Percentiles rank a stretch among this genome's conserved stretches.
Evolutionary conservation across 495 filamentous ascomycete genomes (phyloP).

Genomic region (Annulohypoxylon maeteangense): DNA sequence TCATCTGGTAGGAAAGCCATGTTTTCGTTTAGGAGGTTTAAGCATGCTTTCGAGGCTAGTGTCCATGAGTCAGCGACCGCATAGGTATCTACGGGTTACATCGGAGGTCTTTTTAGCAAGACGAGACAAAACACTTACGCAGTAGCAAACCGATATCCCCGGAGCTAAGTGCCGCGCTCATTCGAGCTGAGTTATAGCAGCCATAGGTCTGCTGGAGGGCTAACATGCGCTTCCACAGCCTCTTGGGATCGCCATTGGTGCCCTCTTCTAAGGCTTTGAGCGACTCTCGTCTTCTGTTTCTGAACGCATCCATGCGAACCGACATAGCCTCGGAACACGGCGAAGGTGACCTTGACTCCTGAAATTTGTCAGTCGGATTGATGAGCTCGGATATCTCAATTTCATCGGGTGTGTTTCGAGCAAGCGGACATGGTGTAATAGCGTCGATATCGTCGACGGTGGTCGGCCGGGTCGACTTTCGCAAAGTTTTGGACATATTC

Average conservation of each 20-base stretch:
- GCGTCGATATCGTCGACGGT: conserved; percentile 46
- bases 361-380: conserved; percentile 24
- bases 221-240: conserved; percentile 59
- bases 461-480: conserved; percentile 11
- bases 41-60: conserved; percentile 54
- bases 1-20: conserved; percentile 55
- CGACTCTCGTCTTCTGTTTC: conserved; percentile 42
- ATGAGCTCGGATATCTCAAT: conserved; percentile 22
- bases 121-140: conserved; percentile 48
- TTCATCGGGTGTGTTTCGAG: conserved; percentile 11
- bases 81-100: conserved; percentile 5
- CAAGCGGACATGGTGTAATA: conserved; percentile 45
- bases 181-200: conserved; percentile 59
- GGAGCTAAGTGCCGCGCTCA: conserved; percentile 55
- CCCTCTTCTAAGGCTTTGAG: conserved; percentile 46
- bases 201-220: conserved; percentile 55
- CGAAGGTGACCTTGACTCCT: conserved; percentile 38
- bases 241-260: conserved; percentile 49
- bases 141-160: conserved; percentile 47
- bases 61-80: conserved; percentile 17
- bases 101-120: conserved; percentile 3
- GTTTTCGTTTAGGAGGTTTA: conserved; percentile 58
- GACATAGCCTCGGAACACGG: conserved; percentile 40
- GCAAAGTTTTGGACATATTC: conserved; percentile 23
- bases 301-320: conserved; percentile 8